Evolutionary conservation across 2,329 filamentous ascomycete species (phyloP).

Genomic region (Colletotrichum karsti): DNA sequence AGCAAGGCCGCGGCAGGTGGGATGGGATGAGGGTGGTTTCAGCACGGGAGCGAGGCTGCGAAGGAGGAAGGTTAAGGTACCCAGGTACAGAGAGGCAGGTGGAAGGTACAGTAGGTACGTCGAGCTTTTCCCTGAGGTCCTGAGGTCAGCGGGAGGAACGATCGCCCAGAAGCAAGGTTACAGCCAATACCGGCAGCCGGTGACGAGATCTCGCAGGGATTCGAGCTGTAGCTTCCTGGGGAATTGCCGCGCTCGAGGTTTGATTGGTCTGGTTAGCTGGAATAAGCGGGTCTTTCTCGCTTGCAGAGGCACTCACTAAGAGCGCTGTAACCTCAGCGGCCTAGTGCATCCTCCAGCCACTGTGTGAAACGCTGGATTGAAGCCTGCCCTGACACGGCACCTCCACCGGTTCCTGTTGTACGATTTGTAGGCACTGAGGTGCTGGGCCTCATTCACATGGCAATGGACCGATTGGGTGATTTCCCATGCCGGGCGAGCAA

Average conservation of each 20-base stretch:
- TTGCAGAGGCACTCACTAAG: background rate
- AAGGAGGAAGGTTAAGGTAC: background rate
- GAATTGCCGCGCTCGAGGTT: constrained; percentile 16
- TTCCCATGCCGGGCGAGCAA: background rate
- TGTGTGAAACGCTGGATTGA: background rate
- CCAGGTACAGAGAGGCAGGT: too few relatives aligned
- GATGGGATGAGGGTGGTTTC: constrained; percentile 21
- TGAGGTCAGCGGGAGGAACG: constrained; percentile 14
- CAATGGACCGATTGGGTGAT: background rate
- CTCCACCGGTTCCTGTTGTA: constrained; percentile 13
- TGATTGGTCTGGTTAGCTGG: background rate
- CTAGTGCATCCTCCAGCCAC: background rate
- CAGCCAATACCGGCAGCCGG: constrained; percentile 27
- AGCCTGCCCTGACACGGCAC: background rate
- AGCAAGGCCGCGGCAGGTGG: constrained; percentile 18
- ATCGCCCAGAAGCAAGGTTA: constrained; percentile 17
- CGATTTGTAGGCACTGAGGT: too few relatives aligned
- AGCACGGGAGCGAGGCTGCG: constrained; percentile 23
- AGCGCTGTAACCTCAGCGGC: constrained; percentile 16
- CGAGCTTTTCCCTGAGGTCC: constrained; percentile 27
- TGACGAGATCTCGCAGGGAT: constrained; percentile 30
- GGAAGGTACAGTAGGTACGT: too few relatives aligned
- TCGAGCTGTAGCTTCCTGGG: constrained; percentile 24
- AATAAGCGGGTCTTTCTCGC: background rate
- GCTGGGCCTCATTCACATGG: constrained; percentile 6